Percentiles rank a stretch among this genome's conserved stretches.
Conservation (phyloP, 2,329 filamentous ascomycete species). For the Epichloe glyceriae region DNA sequence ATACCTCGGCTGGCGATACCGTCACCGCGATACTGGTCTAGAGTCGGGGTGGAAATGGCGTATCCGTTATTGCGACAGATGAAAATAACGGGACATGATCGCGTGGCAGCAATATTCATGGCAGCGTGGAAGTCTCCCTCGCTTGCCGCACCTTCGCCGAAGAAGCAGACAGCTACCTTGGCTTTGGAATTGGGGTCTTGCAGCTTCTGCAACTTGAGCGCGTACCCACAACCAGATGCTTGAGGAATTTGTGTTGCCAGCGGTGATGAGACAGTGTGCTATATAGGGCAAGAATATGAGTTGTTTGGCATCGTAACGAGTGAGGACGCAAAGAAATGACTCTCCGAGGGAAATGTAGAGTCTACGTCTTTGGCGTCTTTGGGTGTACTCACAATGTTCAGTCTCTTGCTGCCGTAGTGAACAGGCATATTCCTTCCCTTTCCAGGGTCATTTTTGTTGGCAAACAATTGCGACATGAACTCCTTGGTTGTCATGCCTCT, state of each 20-base stretch:
- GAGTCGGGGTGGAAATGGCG: slow-evolving; percentile 77
- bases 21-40: slow-evolving; percentile 85
- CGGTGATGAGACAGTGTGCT: slow-evolving; percentile 75
- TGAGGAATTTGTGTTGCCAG: slow-evolving; percentile 84
- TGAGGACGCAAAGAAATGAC: background rate
- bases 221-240: slow-evolving; percentile 76
- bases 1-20: slow-evolving; percentile 78
- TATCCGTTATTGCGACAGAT: slow-evolving; percentile 90
- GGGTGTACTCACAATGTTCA: slow-evolving; percentile 60
- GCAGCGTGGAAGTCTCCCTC: slow-evolving; percentile 90
- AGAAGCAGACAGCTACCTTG: slow-evolving; percentile 69
- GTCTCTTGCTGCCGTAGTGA: slow-evolving; percentile 75
- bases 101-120: slow-evolving; percentile 79
- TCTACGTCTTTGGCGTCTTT: no score
- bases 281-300: background rate
- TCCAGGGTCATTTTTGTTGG: slow-evolving; percentile 69
- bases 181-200: slow-evolving; percentile 56
- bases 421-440: slow-evolving; percentile 92
- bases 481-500: slow-evolving; percentile 76
- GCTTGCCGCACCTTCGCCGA: slow-evolving; percentile 80
- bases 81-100: slow-evolving; percentile 78
- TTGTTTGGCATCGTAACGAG: background rate
- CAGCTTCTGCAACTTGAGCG: slow-evolving; percentile 66
- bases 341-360: background rate
- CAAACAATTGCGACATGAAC: slow-evolving; percentile 93